Evolutionary conservation across 2,329 filamentous ascomycete species (phyloP), one percentile per base, ranked within the genome.

Genomic region (Claviceps sp.): DNA sequence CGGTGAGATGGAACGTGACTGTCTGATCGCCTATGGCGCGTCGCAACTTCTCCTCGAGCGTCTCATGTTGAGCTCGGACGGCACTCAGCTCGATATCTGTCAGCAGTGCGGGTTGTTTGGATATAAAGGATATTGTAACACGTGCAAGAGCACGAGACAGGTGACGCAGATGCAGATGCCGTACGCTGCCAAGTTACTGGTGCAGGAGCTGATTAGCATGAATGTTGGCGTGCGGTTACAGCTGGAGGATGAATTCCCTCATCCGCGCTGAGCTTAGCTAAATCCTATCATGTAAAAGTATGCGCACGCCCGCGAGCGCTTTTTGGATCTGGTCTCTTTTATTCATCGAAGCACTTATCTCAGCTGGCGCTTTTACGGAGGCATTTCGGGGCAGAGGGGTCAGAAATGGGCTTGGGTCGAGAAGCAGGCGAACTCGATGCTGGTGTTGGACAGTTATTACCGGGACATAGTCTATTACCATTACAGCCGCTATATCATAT

Each of bases 1-100:
- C 45, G 93, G 94, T 64, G 93, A 98, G 71, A 98, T 98, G 94
- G 93, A 98, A 67, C 88, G 93, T 60, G 93, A 98, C 73, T 98
- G 93, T 69, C 68, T 98, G 56, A 97, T 98, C 60, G 93, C 93
- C 9, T 98, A 98, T 66, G 93, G 93, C 52, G 93, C 93, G 8
- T 89, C 83, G 50, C 93, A 98, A 68, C 76, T 98, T 38, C 75
- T 98, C 36, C 76, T 97, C 3, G 93, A 98, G 70, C 82, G 93
- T 39, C 74, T 98, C 54, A 98, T 98, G 94, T 79, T 95, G 55
- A 90, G 85, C 56, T 94, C 87, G 1, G 93, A 98, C 69, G 88
- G 85, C 11, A 88, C 93, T 57, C 77, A 86, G 58, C 86, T 97
- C 47, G 93, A 98, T 65, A 86, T 98, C 52, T 98, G 94, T 69